Percentiles rank a stretch among this genome's conserved stretches.
phyloP scores from a whole-genome alignment of 495 filamentous ascomycete species.

The Clavariopsis aquatica region DNA sequence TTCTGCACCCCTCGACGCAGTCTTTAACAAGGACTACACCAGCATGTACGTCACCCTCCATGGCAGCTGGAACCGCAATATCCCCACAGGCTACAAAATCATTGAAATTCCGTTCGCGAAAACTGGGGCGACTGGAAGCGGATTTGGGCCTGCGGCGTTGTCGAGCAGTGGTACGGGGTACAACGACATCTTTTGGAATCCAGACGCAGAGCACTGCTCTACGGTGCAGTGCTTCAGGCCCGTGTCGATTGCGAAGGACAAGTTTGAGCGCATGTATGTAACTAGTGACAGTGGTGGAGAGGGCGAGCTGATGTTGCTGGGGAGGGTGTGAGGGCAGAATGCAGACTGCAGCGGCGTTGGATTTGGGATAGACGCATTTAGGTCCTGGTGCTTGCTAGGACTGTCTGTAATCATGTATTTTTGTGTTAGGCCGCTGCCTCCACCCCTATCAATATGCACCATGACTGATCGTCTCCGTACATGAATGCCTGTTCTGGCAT shows the following conservation, averaged over 20 bases:
- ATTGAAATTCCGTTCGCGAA: slow-evolving; percentile 28
- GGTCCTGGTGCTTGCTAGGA: too few species aligned
- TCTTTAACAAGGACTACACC: slow-evolving; percentile 27
- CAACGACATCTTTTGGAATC: slow-evolving; percentile 26
- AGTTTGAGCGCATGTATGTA: slow-evolving; percentile 32
- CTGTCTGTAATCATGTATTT: too few species aligned
- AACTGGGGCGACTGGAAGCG: not conserved
- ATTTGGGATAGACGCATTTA: not conserved
- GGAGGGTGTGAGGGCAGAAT: slow-evolving; percentile 5
- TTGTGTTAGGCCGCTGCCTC: too few species aligned
- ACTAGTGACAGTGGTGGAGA: slow-evolving; percentile 29
- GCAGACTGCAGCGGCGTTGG: not conserved
- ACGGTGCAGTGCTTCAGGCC: slow-evolving; percentile 35
- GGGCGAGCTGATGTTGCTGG: slow-evolving; percentile 30
- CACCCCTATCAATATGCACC: too few species aligned
- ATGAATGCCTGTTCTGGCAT: too few species aligned
- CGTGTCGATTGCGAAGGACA: slow-evolving; percentile 28
- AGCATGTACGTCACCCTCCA: slow-evolving; percentile 37
- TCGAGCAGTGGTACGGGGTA: slow-evolving; percentile 17
- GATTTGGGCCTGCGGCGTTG: slow-evolving; percentile 11
- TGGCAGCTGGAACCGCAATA: slow-evolving; percentile 31
- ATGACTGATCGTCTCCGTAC: too few species aligned
- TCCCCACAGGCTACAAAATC: slow-evolving; percentile 33
- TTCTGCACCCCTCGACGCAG: slow-evolving; percentile 35
- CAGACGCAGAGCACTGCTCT: slow-evolving; percentile 15